A percentile compares a stretch with the other conserved stretches of the same genome.
Conservation (phyloP, 176 grass and related monocot species). For the Otatea glauca region DNA sequence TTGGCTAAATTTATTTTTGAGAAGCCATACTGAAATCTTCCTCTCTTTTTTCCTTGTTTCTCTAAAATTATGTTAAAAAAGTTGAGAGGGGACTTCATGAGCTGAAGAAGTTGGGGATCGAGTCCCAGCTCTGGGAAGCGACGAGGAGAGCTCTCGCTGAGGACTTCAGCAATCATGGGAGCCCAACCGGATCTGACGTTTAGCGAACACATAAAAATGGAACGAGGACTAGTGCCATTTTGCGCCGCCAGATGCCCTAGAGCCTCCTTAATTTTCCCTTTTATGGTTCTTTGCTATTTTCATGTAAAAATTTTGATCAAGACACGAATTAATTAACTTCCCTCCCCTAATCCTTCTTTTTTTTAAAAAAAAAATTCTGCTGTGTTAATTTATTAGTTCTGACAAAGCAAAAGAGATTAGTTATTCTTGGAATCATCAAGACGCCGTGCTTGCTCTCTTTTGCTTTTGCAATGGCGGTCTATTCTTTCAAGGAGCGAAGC, state of each 20-base stretch:
- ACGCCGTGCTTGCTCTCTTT: constrained; percentile 24
- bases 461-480: constrained; percentile 32
- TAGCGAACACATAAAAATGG: constrained; percentile 28
- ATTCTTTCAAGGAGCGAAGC: constrained; percentile 44
- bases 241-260: constrained; percentile 30
- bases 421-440: background rate
- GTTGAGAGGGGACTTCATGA: constrained; percentile 87
- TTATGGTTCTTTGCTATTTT: background rate
- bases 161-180: constrained; percentile 55
- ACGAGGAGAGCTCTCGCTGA: constrained; percentile 61
- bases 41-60: background rate
- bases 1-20: background rate
- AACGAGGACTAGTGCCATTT: constrained; percentile 43
- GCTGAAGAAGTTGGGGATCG: constrained; percentile 86
- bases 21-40: constrained; percentile 4
- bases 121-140: constrained; percentile 84
- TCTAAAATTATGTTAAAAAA: constrained; percentile 42
- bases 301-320: constrained; percentile 27
- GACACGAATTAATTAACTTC: background rate
- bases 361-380: background rate
- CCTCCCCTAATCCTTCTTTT: background rate
- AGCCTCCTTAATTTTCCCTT: constrained; percentile 8
- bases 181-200: constrained; percentile 64
- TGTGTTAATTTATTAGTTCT: constrained; percentile 5
- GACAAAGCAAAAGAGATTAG: constrained; percentile 29